Evolutionary conservation across 1,139 yeast species (phyloP).

Genomic region (Magnusiomyces suaveolens): DNA sequence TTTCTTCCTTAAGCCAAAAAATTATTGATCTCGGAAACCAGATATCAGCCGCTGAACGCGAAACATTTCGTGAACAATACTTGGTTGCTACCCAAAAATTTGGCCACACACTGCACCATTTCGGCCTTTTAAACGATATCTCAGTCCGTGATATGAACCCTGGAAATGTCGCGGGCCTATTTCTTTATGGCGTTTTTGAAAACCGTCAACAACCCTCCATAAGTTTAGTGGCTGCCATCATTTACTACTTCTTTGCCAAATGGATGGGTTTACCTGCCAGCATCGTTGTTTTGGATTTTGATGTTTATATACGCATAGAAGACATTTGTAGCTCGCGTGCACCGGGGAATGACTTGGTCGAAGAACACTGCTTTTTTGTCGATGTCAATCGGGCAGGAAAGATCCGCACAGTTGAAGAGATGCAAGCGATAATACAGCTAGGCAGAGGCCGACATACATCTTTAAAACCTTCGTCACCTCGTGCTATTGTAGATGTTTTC

Average conservation of each 20-base stretch:
- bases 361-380: conserved; percentile 6
- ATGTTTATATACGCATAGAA: conserved; percentile 8
- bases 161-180: not conserved
- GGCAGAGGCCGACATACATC: conserved; percentile 3
- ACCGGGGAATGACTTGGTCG: not conserved
- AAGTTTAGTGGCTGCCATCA: conserved; percentile 6
- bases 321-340: not conserved
- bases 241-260: conserved; percentile 11
- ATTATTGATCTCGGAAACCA: not conserved
- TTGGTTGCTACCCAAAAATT: not conserved
- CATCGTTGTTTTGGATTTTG: conserved; percentile 8
- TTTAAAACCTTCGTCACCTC: not conserved
- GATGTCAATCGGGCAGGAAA: conserved; percentile 12
- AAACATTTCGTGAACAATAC: not conserved
- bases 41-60: not conserved
- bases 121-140: not conserved
- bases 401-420: conserved; percentile 10
- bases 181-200: conserved; percentile 4
- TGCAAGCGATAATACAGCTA: conserved; percentile 6
- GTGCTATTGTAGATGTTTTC: not conserved
- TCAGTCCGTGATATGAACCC: not conserved
- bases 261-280: conserved; percentile 12
- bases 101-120: conserved; percentile 3
- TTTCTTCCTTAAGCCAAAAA: not conserved
- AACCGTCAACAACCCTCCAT: not conserved